Evolutionary conservation across 148 eudicot genomes (phyloP), one percentile per base, ranked within the genome.

Genomic region (Limonium bicolor): DNA sequence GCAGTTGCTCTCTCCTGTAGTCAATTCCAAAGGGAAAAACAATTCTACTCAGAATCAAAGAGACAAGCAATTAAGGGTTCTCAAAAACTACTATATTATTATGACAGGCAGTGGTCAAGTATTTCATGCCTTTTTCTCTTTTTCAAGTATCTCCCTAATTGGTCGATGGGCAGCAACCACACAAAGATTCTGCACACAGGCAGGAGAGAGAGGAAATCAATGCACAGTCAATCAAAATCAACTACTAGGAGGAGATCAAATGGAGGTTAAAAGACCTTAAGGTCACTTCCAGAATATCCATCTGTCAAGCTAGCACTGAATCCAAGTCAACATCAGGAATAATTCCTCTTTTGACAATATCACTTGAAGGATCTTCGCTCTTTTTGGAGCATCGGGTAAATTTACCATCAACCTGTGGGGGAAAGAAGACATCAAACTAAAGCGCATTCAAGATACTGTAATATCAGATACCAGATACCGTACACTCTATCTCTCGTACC

Each of bases 211-310:
- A 1, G 48, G 27, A 48, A 53, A 38, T 38, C 36, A 53, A 20
- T 24, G 35, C 48, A 54, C 6, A 17, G 25, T 7, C 1, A 17
- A 27, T 9, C 24, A 29, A 22, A 41, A 21, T 21, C 13, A 41
- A 41, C 27, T 20, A 28, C 43, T 2, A 8, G 4, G 4, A 9
- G n/a, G 33, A 39, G 5, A 39, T 18, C 22, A 19, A 39, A 13
- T 28, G 27, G 11, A 2, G 13, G 11, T 24, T n/a, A n/a, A n/a
- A n/a, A n/a, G 30, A 83, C 94, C 94, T 82, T 86, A 0, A 86
- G 85, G 67, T 82, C 96, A 59, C 96, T 86, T 64, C 96, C 96
- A 29, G 82, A 82, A 34, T 73, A 86, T 54, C 96, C 96, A 55
- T 86, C 96, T 20, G 96, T 86, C 77, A 86, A 75, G 51, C 64